Percentiles rank a stretch among this genome's conserved stretches.
Conservation (phyloP, 352 stramenopile genomes). For the Albugo laibachii region DNA sequence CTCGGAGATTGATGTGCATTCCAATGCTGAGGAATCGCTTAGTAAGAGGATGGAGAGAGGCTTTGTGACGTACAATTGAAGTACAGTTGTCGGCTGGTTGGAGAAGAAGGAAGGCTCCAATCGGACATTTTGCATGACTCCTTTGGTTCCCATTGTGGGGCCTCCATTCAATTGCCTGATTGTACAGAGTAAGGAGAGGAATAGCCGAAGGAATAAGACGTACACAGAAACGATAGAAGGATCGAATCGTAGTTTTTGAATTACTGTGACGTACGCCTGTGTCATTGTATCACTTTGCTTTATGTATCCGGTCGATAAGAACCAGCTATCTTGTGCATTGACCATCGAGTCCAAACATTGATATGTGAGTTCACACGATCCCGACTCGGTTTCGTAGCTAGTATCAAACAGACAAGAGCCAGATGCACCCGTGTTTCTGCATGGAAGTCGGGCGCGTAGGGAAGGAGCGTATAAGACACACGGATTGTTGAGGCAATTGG, state of each 20-base stretch:
- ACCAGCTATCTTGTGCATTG: conserved; percentile 12
- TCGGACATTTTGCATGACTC: conserved; percentile 19
- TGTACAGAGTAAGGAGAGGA: conserved; percentile 4
- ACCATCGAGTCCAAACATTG: conserved; percentile 31
- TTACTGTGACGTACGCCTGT: conserved; percentile 23
- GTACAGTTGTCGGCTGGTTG: conserved; percentile 11
- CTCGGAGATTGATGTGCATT: conserved; percentile 15
- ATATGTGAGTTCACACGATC: conserved; percentile 25
- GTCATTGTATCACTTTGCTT: conserved; percentile 11
- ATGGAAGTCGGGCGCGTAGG: conserved; percentile 9
- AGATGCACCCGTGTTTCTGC: conserved; percentile 8
- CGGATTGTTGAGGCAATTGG: conserved; percentile 11
- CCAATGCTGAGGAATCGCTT: conserved; percentile 13
- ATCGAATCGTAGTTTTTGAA: conserved; percentile 18
- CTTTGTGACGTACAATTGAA: neutral
- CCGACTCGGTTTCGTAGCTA: conserved; percentile 9
- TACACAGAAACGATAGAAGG: conserved; percentile 17
- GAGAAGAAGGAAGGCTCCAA: conserved; percentile 34
- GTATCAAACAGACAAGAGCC: conserved; percentile 16
- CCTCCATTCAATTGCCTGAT: conserved; percentile 16
- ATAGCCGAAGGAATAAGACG: conserved; percentile 4
- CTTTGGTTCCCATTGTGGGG: conserved; percentile 13
- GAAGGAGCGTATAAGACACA: conserved; percentile 34
- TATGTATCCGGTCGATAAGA: conserved; percentile 15
- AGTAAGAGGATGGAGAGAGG: neutral